These are phyloP conservation scores for Athelia psychrophila DNA, from an alignment of 1,284 basidiomycete genomes.

Conservation along the genomic window DNA sequence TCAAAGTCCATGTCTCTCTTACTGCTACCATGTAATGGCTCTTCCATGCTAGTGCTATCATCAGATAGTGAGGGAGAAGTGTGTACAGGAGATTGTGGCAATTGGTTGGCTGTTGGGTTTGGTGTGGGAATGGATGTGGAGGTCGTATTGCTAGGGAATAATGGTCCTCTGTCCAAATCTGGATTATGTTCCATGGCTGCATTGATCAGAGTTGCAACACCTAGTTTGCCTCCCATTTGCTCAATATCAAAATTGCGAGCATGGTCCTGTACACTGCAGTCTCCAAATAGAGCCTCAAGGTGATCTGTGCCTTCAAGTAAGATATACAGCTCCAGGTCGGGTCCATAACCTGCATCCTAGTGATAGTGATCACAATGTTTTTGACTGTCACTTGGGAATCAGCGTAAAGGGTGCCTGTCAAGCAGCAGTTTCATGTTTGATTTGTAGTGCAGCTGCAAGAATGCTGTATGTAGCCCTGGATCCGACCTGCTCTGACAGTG, in stretches of 20 bases:
- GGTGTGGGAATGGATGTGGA: conserved; percentile 23
- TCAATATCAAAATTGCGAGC: conserved; percentile 26
- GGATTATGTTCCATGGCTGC: conserved; percentile 22
- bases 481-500: conserved; percentile 20
- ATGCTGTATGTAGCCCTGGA: conserved; percentile 23
- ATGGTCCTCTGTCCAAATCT: conserved; percentile 20
- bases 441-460: conserved; percentile 19
- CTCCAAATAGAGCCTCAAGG: conserved; percentile 24
- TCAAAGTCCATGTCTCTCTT: neutral
- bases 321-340: conserved; percentile 16
- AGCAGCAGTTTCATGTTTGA: conserved; percentile 14
- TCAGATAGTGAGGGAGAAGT: too few relatives aligned
- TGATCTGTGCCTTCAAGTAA: conserved; percentile 28
- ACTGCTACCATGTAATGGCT: neutral
- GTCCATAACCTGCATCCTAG: conserved; percentile 16
- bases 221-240: conserved; percentile 26
- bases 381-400: conserved; percentile 28
- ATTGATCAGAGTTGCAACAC: conserved; percentile 19
- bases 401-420: conserved; percentile 22
- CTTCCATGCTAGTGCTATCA: neutral
- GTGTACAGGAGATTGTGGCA: neutral
- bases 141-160: conserved; percentile 13
- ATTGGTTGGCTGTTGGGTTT: neutral
- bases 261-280: conserved; percentile 28
- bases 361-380: conserved; percentile 19